phyloP scores from a whole-genome alignment of 257 asterid species.

The Marsdenia floribunda region DNA sequence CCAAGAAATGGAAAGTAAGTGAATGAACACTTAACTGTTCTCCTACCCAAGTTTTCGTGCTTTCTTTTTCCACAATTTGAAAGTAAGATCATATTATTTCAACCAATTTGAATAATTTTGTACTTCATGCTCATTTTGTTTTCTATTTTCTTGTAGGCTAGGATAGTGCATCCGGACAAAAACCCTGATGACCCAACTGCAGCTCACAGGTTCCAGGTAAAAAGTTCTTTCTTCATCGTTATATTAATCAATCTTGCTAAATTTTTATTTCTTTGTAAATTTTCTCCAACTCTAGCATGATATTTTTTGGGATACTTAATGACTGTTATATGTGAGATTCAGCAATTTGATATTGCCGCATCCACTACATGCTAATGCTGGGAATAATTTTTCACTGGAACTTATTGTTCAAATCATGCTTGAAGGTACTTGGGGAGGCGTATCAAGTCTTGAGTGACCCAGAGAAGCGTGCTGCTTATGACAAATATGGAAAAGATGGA shows the following conservation, averaged over 20 bases:
- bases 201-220: slow-evolving; percentile 73
- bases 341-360: background rate
- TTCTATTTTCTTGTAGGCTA: slow-evolving; percentile 45
- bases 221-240: background rate
- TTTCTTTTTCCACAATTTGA: background rate
- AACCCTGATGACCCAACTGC: slow-evolving; percentile 71
- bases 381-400: background rate
- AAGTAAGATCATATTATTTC: too few relatives aligned
- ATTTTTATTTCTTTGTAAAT: background rate
- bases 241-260: background rate
- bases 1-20: background rate
- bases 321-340: background rate
- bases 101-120: too few relatives aligned
- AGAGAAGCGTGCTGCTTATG: slow-evolving; percentile 58
- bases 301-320: background rate
- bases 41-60: background rate
- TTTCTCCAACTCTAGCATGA: background rate
- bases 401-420: slow-evolving; percentile 9
- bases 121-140: background rate
- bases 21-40: background rate
- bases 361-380: background rate
- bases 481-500: slow-evolving; percentile 65
- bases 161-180: slow-evolving; percentile 80
- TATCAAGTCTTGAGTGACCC: slow-evolving; percentile 82
- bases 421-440: slow-evolving; percentile 79